Conservation (phyloP, 1,284 basidiomycete genomes). For the Cryptococcus sp. region DNA sequence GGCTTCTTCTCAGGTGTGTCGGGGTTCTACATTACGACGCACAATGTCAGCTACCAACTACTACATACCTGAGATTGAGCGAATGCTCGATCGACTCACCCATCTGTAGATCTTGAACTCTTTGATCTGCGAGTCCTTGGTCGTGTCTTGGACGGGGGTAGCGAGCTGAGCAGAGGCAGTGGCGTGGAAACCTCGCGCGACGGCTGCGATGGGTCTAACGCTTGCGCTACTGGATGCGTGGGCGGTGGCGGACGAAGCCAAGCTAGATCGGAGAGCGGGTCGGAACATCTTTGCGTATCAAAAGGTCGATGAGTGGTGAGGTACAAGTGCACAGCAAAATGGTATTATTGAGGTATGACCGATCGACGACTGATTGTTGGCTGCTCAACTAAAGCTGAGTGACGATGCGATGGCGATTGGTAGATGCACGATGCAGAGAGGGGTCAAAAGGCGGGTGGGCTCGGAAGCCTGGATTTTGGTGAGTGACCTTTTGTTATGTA, state of each 20-base stretch:
- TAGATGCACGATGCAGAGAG: too few relatives aligned
- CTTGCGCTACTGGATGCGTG: background rate
- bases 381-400: too few relatives aligned
- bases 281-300: slow-evolving; percentile 41
- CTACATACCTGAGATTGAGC: background rate
- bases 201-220: slow-evolving; percentile 7
- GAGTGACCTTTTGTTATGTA: too few relatives aligned
- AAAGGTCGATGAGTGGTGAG: slow-evolving; percentile 4
- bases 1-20: slow-evolving; percentile 93
- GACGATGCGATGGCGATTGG: too few relatives aligned
- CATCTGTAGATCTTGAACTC: slow-evolving; percentile 97
- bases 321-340: background rate
- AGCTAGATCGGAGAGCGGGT: slow-evolving; percentile 68
- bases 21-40: slow-evolving; percentile 68
- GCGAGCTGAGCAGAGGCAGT: slow-evolving; percentile 35
- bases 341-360: background rate
- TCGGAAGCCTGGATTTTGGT: too few relatives aligned
- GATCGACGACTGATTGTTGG: too few relatives aligned
- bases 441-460: too few relatives aligned
- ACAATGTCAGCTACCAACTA: background rate
- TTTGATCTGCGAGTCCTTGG: slow-evolving; percentile 61
- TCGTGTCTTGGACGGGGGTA: slow-evolving; percentile 27
- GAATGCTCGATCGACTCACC: slow-evolving; percentile 58
- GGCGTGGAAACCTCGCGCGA: slow-evolving; percentile 36
- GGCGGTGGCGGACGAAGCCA: slow-evolving; percentile 60